Conservation (phyloP, 331 rosid species). For the Malus hybrid region DNA sequence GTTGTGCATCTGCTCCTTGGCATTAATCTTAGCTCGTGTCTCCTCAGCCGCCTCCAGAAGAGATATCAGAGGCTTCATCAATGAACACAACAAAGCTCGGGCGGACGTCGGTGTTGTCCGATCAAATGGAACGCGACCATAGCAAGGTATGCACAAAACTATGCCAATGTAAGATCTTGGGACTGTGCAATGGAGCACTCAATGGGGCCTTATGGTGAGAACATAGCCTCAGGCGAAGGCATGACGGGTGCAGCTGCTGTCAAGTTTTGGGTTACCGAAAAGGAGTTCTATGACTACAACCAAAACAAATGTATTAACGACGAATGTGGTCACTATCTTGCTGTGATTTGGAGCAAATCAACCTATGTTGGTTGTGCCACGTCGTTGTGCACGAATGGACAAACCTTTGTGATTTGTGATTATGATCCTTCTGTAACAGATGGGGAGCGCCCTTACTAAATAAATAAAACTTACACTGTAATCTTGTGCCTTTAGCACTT, state of each 20-base stretch:
- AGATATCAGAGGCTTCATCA: neutral
- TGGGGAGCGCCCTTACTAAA: too few relatives aligned
- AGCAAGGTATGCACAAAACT: constrained; percentile 9
- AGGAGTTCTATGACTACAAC: constrained; percentile 2
- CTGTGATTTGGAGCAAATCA: constrained; percentile 16
- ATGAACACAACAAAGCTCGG: constrained; percentile 18
- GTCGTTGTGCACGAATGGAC: constrained; percentile 24
- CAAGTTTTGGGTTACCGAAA: constrained; percentile 20
- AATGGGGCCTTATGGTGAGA: constrained; percentile 11
- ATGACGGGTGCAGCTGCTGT: constrained; percentile 10
- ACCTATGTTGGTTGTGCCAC: constrained; percentile 20
- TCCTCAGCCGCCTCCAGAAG: neutral
- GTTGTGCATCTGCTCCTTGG: neutral
- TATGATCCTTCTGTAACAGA: too few relatives aligned
- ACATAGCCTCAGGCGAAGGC: neutral
- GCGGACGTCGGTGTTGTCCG: neutral
- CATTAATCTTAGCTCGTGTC: neutral
- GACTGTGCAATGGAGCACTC: constrained; percentile 23
- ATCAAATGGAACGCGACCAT: neutral
- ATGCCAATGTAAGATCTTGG: neutral
- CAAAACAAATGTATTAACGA: constrained; percentile 9
- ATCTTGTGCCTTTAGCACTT: too few relatives aligned
- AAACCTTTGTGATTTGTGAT: neutral
- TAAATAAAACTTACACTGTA: too few relatives aligned
- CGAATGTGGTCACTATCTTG: constrained; percentile 19